Conservation (phyloP, 2,329 filamentous ascomycete genomes). For the Thermothelomyces thermophilus region DNA sequence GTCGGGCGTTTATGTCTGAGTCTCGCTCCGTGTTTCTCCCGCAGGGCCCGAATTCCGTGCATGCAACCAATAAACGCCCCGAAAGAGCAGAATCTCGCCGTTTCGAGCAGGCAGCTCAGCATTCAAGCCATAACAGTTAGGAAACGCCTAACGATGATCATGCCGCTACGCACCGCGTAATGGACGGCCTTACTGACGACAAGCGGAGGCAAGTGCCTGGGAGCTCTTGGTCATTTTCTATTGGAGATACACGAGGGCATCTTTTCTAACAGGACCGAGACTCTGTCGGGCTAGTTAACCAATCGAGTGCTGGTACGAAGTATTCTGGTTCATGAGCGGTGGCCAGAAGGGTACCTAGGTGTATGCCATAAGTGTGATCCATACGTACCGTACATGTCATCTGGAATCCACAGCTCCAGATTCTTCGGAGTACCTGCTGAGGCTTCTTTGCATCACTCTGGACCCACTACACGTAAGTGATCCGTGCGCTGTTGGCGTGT, state of each 20-base stretch:
- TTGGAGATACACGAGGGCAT: background rate
- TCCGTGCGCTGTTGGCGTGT: conserved; percentile 20
- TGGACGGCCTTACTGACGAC: background rate
- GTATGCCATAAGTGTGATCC: no score
- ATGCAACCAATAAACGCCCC: background rate
- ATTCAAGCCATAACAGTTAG: background rate
- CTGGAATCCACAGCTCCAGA: no score
- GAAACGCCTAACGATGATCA: background rate
- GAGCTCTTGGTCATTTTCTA: background rate
- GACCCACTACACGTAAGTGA: conserved; percentile 2
- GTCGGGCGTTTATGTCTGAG: background rate
- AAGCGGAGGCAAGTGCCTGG: background rate
- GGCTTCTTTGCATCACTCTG: no score
- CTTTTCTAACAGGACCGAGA: no score
- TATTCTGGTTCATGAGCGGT: no score
- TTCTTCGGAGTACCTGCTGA: no score
- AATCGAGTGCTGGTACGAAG: no score
- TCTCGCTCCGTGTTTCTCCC: background rate
- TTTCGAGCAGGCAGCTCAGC: background rate
- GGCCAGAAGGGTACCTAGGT: no score
- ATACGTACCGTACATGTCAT: no score
- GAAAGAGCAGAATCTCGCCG: background rate
- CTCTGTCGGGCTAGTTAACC: no score
- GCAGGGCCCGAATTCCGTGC: background rate
- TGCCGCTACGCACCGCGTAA: background rate